A percentile compares a stretch with the other conserved stretches of the same genome.
phyloP scores from a whole-genome alignment of 345 rosid species.

The Moricandia arvensis region DNA sequence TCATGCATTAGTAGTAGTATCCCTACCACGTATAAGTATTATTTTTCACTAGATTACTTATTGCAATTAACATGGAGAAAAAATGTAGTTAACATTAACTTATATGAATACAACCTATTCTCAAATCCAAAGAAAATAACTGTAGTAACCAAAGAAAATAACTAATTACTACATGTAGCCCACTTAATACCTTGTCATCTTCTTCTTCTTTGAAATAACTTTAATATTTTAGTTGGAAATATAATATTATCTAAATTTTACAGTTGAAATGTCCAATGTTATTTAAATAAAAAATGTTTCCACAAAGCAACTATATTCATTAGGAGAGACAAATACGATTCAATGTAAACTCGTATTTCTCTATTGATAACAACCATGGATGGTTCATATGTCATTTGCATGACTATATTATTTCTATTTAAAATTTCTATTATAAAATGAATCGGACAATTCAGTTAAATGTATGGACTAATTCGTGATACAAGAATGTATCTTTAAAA shows the following conservation, averaged over 20 bases:
- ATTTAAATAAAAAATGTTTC: background rate
- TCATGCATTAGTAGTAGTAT: too few species aligned
- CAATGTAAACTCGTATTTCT: conserved; percentile 8
- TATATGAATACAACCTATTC: too few species aligned
- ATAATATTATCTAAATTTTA: background rate
- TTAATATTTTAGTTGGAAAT: background rate
- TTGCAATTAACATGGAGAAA: too few species aligned
- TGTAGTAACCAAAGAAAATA: background rate
- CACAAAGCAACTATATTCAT: background rate
- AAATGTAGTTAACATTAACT: too few species aligned
- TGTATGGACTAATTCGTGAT: background rate
- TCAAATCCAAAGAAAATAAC: background rate
- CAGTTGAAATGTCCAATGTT: conserved; percentile 17
- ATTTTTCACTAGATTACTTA: too few species aligned
- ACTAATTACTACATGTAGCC: conserved; percentile 1
- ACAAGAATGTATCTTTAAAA: background rate
- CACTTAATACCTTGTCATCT: background rate
- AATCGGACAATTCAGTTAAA: background rate
- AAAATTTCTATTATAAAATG: background rate
- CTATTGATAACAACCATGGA: conserved; percentile 15
- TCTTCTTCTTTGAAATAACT: background rate
- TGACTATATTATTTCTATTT: background rate
- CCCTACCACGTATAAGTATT: too few species aligned
- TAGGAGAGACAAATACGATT: conserved; percentile 2
- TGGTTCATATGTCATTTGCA: conserved; percentile 26